A percentile compares a stretch with the other conserved stretches of the same genome.
Conservation (phyloP, 1,139 yeast species). For the Blastobotrys arbuscula region DNA sequence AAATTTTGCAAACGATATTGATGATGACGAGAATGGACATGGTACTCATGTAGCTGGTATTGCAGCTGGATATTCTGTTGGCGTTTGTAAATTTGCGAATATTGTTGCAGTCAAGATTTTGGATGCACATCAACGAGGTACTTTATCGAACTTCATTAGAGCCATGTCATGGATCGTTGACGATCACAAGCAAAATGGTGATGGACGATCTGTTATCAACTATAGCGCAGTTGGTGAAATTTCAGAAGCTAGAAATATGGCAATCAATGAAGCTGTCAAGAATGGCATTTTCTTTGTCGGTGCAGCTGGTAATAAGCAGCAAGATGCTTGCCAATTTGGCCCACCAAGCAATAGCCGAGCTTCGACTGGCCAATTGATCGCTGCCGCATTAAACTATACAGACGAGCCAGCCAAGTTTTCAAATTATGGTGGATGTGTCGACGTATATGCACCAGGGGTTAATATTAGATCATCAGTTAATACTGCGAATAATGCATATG, state of each 20-base stretch:
- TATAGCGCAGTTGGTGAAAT: slow-evolving; percentile 89
- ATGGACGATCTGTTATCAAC: slow-evolving; percentile 82
- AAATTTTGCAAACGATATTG: slow-evolving; percentile 58
- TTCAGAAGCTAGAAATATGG: slow-evolving; percentile 73
- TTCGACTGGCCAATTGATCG: slow-evolving; percentile 49
- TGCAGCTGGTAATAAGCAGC: slow-evolving; percentile 81
- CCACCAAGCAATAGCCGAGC: slow-evolving; percentile 55
- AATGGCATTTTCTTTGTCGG: slow-evolving; percentile 60
- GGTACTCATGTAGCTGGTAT: slow-evolving; percentile 45
- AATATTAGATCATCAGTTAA: slow-evolving; percentile 45
- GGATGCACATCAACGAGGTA: slow-evolving; percentile 32
- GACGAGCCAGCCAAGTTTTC: slow-evolving; percentile 69
- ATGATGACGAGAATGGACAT: slow-evolving; percentile 66
- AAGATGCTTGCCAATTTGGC: slow-evolving; percentile 70
- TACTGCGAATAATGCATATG: slow-evolving; percentile 31
- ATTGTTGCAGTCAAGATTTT: slow-evolving; percentile 39
- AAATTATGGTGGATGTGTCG: slow-evolving; percentile 85
- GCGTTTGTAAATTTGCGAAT: slow-evolving; percentile 41
- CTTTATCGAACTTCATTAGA: slow-evolving; percentile 30
- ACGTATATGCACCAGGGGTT: slow-evolving; percentile 77
- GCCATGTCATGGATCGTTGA: slow-evolving; percentile 40
- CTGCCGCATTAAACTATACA: slow-evolving; percentile 70
- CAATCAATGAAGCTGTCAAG: slow-evolving; percentile 79
- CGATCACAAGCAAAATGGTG: slow-evolving; percentile 55
- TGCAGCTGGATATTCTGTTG: slow-evolving; percentile 40